Evolutionary conservation across 1,284 basidiomycete genomes (phyloP).

Genomic region (Afroboletus lepidellus): DNA sequence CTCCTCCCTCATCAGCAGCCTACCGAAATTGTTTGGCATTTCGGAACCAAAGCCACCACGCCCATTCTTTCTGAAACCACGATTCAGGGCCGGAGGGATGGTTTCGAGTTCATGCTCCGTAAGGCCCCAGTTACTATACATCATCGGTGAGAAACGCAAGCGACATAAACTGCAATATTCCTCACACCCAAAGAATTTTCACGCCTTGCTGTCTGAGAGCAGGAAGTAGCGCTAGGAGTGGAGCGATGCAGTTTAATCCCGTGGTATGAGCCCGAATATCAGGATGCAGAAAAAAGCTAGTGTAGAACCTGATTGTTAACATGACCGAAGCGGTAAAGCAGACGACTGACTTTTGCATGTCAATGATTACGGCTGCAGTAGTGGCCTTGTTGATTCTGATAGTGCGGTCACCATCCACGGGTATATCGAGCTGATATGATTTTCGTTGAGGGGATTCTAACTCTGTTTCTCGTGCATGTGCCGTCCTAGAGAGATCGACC

Average conservation of each 20-base stretch:
- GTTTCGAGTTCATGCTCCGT: constrained; percentile 61
- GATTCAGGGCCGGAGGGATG: constrained; percentile 56
- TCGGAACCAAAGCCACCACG: constrained; percentile 57
- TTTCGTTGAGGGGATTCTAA: constrained; percentile 32
- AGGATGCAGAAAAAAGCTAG: constrained; percentile 65
- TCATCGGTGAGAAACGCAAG: not conserved
- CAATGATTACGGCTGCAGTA: constrained; percentile 60
- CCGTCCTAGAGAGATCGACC: constrained; percentile 56
- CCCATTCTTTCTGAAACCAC: constrained; percentile 50
- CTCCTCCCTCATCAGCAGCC: constrained; percentile 58
- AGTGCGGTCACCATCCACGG: constrained; percentile 48
- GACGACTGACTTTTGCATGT: constrained; percentile 75
- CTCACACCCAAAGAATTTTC: constrained; percentile 68
- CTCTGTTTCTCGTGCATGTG: constrained; percentile 28
- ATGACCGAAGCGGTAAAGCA: not conserved
- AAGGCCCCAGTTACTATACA: constrained; percentile 64
- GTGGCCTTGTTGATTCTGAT: constrained; percentile 50
- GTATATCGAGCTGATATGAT: constrained; percentile 51
- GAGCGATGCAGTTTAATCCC: constrained; percentile 58
- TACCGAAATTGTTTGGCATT: constrained; percentile 54
- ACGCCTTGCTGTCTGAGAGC: constrained; percentile 50
- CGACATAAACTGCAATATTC: constrained; percentile 3
- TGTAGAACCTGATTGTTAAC: constrained; percentile 3
- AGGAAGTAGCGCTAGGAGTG: constrained; percentile 50
- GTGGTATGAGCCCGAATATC: constrained; percentile 55